These are phyloP conservation scores for Blastocystis sp. DNA, from an alignment of 352 stramenopile species.

Conservation along the genomic window DNA sequence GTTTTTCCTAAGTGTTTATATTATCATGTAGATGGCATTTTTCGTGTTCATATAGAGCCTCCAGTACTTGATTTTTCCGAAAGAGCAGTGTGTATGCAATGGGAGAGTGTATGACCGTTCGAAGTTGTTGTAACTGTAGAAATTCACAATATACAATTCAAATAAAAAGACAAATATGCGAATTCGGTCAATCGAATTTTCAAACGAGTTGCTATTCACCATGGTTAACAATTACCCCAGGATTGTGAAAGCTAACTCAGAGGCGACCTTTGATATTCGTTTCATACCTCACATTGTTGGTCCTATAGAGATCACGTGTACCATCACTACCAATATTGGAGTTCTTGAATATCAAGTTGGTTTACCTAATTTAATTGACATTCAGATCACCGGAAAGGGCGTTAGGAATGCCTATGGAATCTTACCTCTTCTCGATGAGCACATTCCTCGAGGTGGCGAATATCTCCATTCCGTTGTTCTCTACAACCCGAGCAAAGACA, in stretches of 20 bases:
- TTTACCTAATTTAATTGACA: neutral
- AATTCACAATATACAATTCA: slow-evolving; percentile 20
- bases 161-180: neutral
- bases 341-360: slow-evolving; percentile 6
- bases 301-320: neutral
- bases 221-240: neutral
- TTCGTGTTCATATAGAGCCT: slow-evolving; percentile 15
- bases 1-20: neutral
- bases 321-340: slow-evolving; percentile 48
- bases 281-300: slow-evolving; percentile 2
- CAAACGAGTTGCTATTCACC: neutral
- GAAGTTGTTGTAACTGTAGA: neutral
- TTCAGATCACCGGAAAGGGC: neutral
- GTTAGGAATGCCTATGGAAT: slow-evolving; percentile 12
- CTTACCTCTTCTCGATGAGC: neutral
- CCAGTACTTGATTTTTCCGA: slow-evolving; percentile 41
- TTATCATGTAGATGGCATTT: neutral
- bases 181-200: slow-evolving; percentile 51
- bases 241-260: neutral
- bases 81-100: slow-evolving; percentile 43
- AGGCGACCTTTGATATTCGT: neutral
- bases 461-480: slow-evolving; percentile 38
- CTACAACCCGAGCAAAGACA: slow-evolving; percentile 7
- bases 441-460: slow-evolving; percentile 31
- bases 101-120: neutral